Percentiles rank a stretch among this genome's conserved stretches.
Evolutionary conservation across 371 early-diverging fungal species (phyloP).

Genomic region (Lichtheimia hyalospora): DNA sequence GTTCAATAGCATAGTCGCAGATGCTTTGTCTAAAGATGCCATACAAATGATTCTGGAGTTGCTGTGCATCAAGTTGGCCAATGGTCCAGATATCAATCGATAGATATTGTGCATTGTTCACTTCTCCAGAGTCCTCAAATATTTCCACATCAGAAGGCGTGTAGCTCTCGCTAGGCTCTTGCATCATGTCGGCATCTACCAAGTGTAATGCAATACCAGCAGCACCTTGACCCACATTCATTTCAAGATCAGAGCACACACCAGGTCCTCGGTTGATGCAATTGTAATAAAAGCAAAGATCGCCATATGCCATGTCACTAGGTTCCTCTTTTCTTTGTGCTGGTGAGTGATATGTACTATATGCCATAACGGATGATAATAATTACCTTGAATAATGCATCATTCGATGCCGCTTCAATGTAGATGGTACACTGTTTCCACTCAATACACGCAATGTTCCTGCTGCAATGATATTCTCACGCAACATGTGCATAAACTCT

Average conservation of each 20-base stretch:
- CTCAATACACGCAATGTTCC: slow-evolving; percentile 1
- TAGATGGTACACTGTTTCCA: slow-evolving; percentile 2
- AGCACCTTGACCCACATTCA: slow-evolving; percentile 70
- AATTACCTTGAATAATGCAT: slow-evolving; percentile 32
- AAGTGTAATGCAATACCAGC: slow-evolving; percentile 45
- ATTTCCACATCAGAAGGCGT: background rate
- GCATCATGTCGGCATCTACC: slow-evolving; percentile 1
- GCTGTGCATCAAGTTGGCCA: slow-evolving; percentile 56
- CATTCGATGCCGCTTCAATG: slow-evolving; percentile 34
- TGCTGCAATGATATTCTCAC: slow-evolving; percentile 1
- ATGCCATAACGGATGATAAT: background rate
- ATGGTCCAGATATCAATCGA: slow-evolving; percentile 73
- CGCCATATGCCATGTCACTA: slow-evolving; percentile 3
- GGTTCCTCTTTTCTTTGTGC: background rate
- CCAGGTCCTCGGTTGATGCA: slow-evolving; percentile 39
- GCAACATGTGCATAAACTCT: slow-evolving; percentile 45
- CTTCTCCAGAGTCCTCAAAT: background rate
- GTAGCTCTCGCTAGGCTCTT: background rate
- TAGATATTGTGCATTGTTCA: slow-evolving; percentile 16
- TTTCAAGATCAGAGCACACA: slow-evolving; percentile 57
- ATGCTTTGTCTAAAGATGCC: slow-evolving; percentile 59
- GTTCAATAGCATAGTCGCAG: slow-evolving; percentile 74
- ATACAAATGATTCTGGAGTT: slow-evolving; percentile 50
- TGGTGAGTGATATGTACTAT: background rate
- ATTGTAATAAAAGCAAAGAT: slow-evolving; percentile 47